Evolutionary conservation across 306 rosid genomes (phyloP), one percentile per base, ranked within the genome.

Genomic region (Trichosanthes cucumerina): DNA sequence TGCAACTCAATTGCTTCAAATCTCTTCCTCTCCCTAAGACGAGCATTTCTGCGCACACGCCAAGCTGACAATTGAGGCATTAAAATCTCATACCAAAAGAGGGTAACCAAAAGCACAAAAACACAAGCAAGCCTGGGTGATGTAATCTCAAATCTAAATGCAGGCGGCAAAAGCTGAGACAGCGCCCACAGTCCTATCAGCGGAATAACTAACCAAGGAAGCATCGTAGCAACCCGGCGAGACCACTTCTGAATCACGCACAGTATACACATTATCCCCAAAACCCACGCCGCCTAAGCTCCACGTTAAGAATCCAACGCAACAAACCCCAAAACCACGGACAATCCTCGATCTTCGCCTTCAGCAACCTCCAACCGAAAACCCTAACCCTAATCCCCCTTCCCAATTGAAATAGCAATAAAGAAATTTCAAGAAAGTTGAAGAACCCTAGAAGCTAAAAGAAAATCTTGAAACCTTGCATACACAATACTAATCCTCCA

Each of bases 211-310:
- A 96, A 92, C 99, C 99, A 92, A 80, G 99, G 99, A 64, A 96
- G 96, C 99, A 92, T 89, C 31, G 97, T 91, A 46, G 99, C 99
- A 66, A 92, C 96, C 98, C 94, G 93, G 91, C 99, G 99, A 86
- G 98, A 96, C 93, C 97, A 91, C 97, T 96, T 96, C 91, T 96
- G 99, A 88, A 96, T 96, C 81, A 96, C 98, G 83, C 99, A 96
- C 39, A 96, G 98, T 90, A 96, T 96, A 91, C 99, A 96, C 99
- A 96, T 96, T 92, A 91, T 96, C 91, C 89, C 90, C 91, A 85
- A 92, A 69, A 86, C 90, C 86, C 54, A 70, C 76, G 21, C 80
- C 86, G 50, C 96, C 91, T 75, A 86, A 83, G 68, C 85, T 84
- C 80, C 91, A 89, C 85, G 91, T 79, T 75, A 78, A 64, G 81